phyloP scores from a whole-genome alignment of 2,329 filamentous ascomycete genomes.

The Chalara sp. region DNA sequence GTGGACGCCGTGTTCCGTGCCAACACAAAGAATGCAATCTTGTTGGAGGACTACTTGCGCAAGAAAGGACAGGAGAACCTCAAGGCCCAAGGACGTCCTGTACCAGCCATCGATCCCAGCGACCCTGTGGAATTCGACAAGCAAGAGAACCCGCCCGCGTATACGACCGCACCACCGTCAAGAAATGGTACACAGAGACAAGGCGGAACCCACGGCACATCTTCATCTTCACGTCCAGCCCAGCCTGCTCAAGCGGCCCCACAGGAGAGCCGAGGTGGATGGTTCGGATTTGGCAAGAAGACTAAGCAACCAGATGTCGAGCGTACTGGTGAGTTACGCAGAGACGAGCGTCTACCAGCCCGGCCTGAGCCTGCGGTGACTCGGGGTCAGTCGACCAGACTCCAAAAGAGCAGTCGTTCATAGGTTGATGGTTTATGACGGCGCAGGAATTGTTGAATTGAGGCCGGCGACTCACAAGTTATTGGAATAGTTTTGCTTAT shows the following conservation, averaged over 20 bases:
- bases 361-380: too few species aligned
- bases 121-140: slow-evolving; percentile 46
- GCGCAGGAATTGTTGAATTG: too few species aligned
- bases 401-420: neutral
- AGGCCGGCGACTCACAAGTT: too few species aligned
- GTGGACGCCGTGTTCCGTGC: slow-evolving; percentile 52
- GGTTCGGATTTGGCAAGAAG: slow-evolving; percentile 28
- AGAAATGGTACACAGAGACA: slow-evolving; percentile 12
- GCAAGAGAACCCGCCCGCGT: slow-evolving; percentile 21
- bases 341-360: neutral
- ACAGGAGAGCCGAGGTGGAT: slow-evolving; percentile 15
- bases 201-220: neutral
- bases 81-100: slow-evolving; percentile 36
- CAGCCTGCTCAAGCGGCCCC: slow-evolving; percentile 1
- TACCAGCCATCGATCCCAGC: slow-evolving; percentile 44
- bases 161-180: slow-evolving; percentile 14
- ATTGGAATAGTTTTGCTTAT: neutral
- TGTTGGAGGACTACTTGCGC: slow-evolving; percentile 58
- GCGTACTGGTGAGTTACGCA: slow-evolving; percentile 8
- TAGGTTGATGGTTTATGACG: neutral
- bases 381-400: neutral
- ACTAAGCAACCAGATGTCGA: slow-evolving; percentile 25
- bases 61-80: slow-evolving; percentile 57
- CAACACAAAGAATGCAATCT: slow-evolving; percentile 69
- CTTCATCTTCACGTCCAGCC: too few species aligned